Evolutionary conservation across 2,329 filamentous ascomycete species (phyloP).

Genomic region (Aureobasidium sp.): DNA sequence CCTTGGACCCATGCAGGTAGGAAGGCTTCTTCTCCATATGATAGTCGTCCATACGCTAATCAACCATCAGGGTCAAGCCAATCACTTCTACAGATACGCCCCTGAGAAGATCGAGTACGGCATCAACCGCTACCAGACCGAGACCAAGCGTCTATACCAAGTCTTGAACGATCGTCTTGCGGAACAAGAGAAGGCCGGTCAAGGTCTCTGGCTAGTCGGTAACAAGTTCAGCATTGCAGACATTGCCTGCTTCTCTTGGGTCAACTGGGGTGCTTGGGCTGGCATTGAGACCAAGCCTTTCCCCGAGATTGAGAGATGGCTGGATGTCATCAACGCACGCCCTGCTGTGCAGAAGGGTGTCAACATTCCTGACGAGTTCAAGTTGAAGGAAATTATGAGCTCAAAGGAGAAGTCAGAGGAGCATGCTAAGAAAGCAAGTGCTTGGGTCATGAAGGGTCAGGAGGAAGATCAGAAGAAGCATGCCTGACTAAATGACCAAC

Average conservation of each 20-base stretch:
- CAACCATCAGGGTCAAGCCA: constrained; percentile 31
- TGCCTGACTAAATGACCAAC: constrained; percentile 15
- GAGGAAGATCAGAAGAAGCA: constrained; percentile 31
- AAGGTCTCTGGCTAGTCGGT: constrained; percentile 36
- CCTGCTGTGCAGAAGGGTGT: constrained; percentile 25
- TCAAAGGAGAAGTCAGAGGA: constrained; percentile 29
- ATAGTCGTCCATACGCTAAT: not conserved
- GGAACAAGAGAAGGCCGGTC: constrained; percentile 15
- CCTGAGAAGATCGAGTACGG: constrained; percentile 35
- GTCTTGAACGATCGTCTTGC: constrained; percentile 37
- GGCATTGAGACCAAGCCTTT: constrained; percentile 26
- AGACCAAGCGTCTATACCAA: constrained; percentile 39
- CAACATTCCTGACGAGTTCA: constrained; percentile 29
- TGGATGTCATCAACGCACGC: constrained; percentile 25
- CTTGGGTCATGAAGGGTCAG: constrained; percentile 32
- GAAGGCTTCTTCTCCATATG: not conserved
- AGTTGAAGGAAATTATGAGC: constrained; percentile 31
- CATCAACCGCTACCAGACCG: constrained; percentile 40
- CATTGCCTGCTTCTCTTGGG: constrained; percentile 39
- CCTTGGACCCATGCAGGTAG: constrained; percentile 32
- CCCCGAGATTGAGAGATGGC: constrained; percentile 23
- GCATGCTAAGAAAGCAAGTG: constrained; percentile 29
- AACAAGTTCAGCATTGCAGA: constrained; percentile 41
- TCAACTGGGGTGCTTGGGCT: constrained; percentile 35
- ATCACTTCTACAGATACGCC: constrained; percentile 39